phyloP scores from a whole-genome alignment of 2,329 filamentous ascomycete genomes.

The Emmonsiellopsis sp. region DNA sequence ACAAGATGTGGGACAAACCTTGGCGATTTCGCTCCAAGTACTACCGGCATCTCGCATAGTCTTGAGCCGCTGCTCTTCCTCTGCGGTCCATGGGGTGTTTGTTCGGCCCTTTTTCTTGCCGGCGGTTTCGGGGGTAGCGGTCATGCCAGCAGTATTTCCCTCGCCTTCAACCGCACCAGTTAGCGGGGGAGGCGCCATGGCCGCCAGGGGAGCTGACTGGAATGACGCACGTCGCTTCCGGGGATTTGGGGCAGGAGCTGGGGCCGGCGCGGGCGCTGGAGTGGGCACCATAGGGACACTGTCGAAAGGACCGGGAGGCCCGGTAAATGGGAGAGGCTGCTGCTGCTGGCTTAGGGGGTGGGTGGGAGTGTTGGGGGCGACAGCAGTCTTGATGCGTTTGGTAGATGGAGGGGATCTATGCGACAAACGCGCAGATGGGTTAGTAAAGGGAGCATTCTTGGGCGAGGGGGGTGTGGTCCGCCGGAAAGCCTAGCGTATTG shows the following conservation, averaged over 20 bases:
- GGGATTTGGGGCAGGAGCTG: slow-evolving; percentile 25
- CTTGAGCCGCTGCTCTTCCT: slow-evolving; percentile 86
- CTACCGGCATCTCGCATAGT: slow-evolving; percentile 87
- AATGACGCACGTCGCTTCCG: slow-evolving; percentile 38
- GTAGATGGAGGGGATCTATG: slow-evolving; percentile 32
- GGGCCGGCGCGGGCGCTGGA: slow-evolving; percentile 12
- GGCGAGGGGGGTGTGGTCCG: slow-evolving; percentile 2
- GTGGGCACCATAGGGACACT: slow-evolving; percentile 29
- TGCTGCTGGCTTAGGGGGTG: slow-evolving; percentile 31
- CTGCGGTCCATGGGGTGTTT: slow-evolving; percentile 97
- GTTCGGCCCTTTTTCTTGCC: slow-evolving; percentile 79
- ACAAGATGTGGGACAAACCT: slow-evolving; percentile 48
- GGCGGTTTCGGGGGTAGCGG: slow-evolving; percentile 45
- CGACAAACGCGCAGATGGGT: slow-evolving; percentile 5
- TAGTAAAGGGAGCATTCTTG: slow-evolving; percentile 9
- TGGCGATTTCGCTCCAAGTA: slow-evolving; percentile 97
- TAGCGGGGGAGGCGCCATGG: slow-evolving; percentile 27
- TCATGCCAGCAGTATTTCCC: slow-evolving; percentile 22
- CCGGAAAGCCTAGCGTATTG: background rate
- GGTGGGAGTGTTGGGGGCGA: slow-evolving; percentile 24
- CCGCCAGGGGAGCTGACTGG: slow-evolving; percentile 24
- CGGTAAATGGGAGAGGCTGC: slow-evolving; percentile 20
- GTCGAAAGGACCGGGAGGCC: slow-evolving; percentile 27
- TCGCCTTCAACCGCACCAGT: slow-evolving; percentile 22
- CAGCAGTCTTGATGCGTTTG: slow-evolving; percentile 34